Evolutionary conservation across 331 rosid species (phyloP), one percentile per base, ranked within the genome.

Genomic region (Stylosanthes scabra): DNA sequence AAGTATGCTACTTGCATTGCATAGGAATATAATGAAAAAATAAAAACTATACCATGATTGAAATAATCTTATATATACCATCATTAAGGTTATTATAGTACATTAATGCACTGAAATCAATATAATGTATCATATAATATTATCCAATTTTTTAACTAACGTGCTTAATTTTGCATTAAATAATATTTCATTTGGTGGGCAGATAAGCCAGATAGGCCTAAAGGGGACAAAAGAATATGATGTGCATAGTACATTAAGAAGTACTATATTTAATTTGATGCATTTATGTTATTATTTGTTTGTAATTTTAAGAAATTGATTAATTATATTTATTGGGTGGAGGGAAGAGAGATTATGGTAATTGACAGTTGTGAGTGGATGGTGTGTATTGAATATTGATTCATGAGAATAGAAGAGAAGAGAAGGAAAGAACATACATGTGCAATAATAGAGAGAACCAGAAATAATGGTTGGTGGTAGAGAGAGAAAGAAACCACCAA

Each of bases 331-430:
- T 50, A 12, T 13, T 11, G 20, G 13, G 7, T 13, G 12, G 2
- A 20, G 25, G 20, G 56, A 50, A 1, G 20, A 50, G 10, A 59
- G 59, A 63, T 74, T 60, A 14, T 44, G 76, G 34, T 15, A 47
- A 73, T 66, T 16, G 82, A 81, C 86, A 70, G 84, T 76, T 69
- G 81, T 74, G 60, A 56, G 59, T 20, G n/a, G n/a, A n/a, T n/a
- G 25, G 25, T 20, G 25, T 20, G 25, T 16, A 11, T 45, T n/a
- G n/a, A n/a, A n/a, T n/a, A n/a, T n/a, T 15, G 67, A 74, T 46
- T 31, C 62, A 58, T 12, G 20, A 37, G 50, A 66, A 37, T 72
- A 67, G 68, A 20, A 20, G n/a, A n/a, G n/a, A n/a, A n/a, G n/a
- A n/a, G 25, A 41, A 20, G 25, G 56, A 50, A n/a, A 45, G 15